Evolutionary conservation across 805 yeast genomes (phyloP).

Genomic region (Kodamaea fukazawae): DNA sequence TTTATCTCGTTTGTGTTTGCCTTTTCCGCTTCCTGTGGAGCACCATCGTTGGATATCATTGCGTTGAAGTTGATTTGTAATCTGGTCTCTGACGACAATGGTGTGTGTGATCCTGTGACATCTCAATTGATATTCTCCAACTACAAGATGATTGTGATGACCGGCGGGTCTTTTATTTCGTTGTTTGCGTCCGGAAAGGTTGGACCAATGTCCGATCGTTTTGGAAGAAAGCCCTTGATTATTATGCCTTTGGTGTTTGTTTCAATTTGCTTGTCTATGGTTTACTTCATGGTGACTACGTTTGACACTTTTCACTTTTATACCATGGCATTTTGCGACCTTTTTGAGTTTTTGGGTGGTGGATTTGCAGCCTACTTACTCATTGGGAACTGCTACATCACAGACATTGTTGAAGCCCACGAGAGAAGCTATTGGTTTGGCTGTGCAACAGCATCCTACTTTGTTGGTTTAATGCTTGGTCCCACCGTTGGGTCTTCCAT

Average conservation of each 20-base stretch:
- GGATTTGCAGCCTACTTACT: conserved; percentile 56
- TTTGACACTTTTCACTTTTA: conserved; percentile 29
- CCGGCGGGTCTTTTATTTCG: conserved; percentile 44
- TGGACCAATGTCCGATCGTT: conserved; percentile 36
- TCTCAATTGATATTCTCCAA: conserved; percentile 44
- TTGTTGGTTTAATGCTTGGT: conserved; percentile 60
- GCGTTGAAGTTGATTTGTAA: conserved; percentile 30
- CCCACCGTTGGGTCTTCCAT: conserved; percentile 54
- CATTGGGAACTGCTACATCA: conserved; percentile 63
- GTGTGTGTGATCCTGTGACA: conserved; percentile 28
- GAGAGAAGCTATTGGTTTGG: conserved; percentile 61
- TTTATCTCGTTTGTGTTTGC: conserved; percentile 41
- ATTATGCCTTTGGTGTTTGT: conserved; percentile 17
- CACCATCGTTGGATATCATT: conserved; percentile 40
- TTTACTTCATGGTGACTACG: conserved; percentile 24
- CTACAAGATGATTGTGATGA: conserved; percentile 43
- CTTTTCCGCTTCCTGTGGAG: conserved; percentile 38
- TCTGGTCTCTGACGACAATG: conserved; percentile 13
- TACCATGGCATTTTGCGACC: conserved; percentile 41
- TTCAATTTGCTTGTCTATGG: conserved; percentile 15
- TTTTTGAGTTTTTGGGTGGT: conserved; percentile 58
- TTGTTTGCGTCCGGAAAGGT: conserved; percentile 55
- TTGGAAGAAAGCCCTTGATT: conserved; percentile 34
- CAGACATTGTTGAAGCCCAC: conserved; percentile 67
- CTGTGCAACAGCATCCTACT: conserved; percentile 54